phyloP scores from a whole-genome alignment of 2,329 filamentous ascomycete species.

The Aspergillus sp. region DNA sequence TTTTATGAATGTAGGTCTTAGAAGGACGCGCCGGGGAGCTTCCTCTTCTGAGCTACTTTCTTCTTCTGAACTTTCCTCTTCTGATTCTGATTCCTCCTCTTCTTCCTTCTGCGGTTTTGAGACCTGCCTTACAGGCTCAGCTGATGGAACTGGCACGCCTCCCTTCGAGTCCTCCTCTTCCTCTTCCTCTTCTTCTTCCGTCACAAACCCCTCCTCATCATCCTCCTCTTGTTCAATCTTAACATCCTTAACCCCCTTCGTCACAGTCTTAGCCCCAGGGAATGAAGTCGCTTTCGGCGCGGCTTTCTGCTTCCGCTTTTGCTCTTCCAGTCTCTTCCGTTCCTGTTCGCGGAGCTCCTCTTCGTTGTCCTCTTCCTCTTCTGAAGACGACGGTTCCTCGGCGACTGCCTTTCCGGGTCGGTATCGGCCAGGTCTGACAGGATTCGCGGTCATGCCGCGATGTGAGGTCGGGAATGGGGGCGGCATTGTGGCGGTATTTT shows the following conservation, averaged over 20 bases:
- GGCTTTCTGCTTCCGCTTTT: slow-evolving; percentile 37
- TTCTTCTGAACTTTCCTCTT: slow-evolving; percentile 51
- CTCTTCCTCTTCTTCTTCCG: slow-evolving; percentile 51
- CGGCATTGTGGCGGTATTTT: slow-evolving; percentile 32
- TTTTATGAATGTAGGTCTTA: slow-evolving; percentile 67
- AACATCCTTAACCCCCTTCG: slow-evolving; percentile 31
- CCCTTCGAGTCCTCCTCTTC: slow-evolving; percentile 42
- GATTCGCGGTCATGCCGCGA: slow-evolving; percentile 87
- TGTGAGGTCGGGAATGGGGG: slow-evolving; percentile 44
- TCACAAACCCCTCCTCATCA: slow-evolving; percentile 61
- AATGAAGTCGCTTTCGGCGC: slow-evolving; percentile 45
- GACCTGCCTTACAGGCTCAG: slow-evolving; percentile 13
- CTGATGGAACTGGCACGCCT: slow-evolving; percentile 18
- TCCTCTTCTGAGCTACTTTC: slow-evolving; percentile 58
- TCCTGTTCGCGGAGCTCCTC: slow-evolving; percentile 60
- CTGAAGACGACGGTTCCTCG: slow-evolving; percentile 50
- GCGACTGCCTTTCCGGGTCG: slow-evolving; percentile 74
- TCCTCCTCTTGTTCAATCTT: slow-evolving; percentile 42
- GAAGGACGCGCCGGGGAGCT: slow-evolving; percentile 54
- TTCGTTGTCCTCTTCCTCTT: slow-evolving; percentile 56
- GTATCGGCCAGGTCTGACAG: slow-evolving; percentile 74
- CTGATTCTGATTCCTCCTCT: slow-evolving; percentile 48
- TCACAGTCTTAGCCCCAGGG: slow-evolving; percentile 31
- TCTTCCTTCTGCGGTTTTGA: slow-evolving; percentile 34
- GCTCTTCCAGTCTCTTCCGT: slow-evolving; percentile 36